Conservation (phyloP, 2,329 filamentous ascomycete genomes). For the Xenoacremonium recifei region DNA sequence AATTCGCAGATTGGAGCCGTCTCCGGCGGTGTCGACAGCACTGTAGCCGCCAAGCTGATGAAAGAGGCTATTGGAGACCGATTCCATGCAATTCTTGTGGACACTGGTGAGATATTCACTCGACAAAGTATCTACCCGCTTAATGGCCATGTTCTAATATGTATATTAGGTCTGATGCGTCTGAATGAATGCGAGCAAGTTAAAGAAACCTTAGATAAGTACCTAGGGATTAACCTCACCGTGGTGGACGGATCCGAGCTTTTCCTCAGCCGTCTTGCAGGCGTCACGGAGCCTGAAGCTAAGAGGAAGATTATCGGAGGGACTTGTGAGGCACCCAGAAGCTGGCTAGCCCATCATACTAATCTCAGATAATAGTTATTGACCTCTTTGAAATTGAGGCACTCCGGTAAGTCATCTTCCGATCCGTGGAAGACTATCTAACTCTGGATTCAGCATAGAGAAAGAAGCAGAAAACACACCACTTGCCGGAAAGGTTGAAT, state of each 20-base stretch:
- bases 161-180: slow-evolving; percentile 63
- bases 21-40: slow-evolving; percentile 82
- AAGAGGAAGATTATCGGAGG: slow-evolving; percentile 91
- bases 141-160: slow-evolving; percentile 1
- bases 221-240: slow-evolving; percentile 87
- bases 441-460: slow-evolving; percentile 53
- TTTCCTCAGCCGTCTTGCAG: slow-evolving; percentile 76
- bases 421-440: slow-evolving; percentile 6
- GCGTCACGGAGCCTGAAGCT: slow-evolving; percentile 75
- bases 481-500: slow-evolving; percentile 74
- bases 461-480: slow-evolving; percentile 64
- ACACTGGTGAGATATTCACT: slow-evolving; percentile 59
- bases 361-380: slow-evolving; percentile 25
- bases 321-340: slow-evolving; percentile 39
- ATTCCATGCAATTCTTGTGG: slow-evolving; percentile 81
- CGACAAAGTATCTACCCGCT: slow-evolving; percentile 7
- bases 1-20: slow-evolving; percentile 46
- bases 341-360: slow-evolving; percentile 15
- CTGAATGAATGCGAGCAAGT: slow-evolving; percentile 82
- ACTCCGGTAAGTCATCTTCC: slow-evolving; percentile 22
- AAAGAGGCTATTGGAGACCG: slow-evolving; percentile 79
- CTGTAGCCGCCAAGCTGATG: slow-evolving; percentile 85
- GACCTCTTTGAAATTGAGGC: slow-evolving; percentile 79
- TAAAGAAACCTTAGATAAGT: slow-evolving; percentile 72
- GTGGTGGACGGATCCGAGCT: slow-evolving; percentile 76